Evolutionary conservation across 2,329 filamentous ascomycete species (phyloP), one percentile per base, ranked within the genome.

Genomic region (Tolypocladium sp.): DNA sequence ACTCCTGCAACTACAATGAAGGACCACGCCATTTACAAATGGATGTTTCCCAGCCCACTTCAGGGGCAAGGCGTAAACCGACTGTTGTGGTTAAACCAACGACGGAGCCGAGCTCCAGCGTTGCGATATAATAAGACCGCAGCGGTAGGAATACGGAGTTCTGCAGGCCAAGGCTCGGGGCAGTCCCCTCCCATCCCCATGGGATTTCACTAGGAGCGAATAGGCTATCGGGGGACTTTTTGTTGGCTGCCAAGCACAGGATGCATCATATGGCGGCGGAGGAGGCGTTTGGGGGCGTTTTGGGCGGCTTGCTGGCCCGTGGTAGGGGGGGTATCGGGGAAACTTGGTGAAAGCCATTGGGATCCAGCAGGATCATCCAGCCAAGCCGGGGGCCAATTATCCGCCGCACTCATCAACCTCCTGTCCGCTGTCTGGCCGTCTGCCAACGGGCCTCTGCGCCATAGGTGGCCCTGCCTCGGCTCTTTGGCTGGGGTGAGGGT

Each of bases 191-290:
- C 20, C 30, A 33, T 30, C n/a, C n/a, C 13, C 30, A 13, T 10
- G 9, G 27, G 20, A 52, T 13, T 6, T 30, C 20, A 52, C 27
- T 12, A 33, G 17, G 17, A n/a, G 46, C 46, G 17, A 22, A n/a
- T 12, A 30, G 10, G 15, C 46, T 49, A 12, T n/a, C 30, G 10
- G 4, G 54, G 59, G 46, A 60, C 59, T 51, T 61, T 61, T 57
- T 57, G 52, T 33, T 49, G 38, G 44, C 54, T 41, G 57, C 59
- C 59, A 59, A 61, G 59, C 27, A n/a, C 52, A 17, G 2, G 22
- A 30, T 25, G 52, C 35, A n/a, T 51, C 27, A 8, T 8, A 9
- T 33, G 49, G 27, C 46, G 25, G 27, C 49, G 30, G 49, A 35
- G 49, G 49, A n/a, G 49, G 27, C 27, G 30, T 20, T 4, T 51